A percentile compares a stretch with the other conserved stretches of the same genome.
These are phyloP conservation scores for Ceratonia siliqua DNA, from an alignment of 306 rosid genomes.

Conservation along the genomic window DNA sequence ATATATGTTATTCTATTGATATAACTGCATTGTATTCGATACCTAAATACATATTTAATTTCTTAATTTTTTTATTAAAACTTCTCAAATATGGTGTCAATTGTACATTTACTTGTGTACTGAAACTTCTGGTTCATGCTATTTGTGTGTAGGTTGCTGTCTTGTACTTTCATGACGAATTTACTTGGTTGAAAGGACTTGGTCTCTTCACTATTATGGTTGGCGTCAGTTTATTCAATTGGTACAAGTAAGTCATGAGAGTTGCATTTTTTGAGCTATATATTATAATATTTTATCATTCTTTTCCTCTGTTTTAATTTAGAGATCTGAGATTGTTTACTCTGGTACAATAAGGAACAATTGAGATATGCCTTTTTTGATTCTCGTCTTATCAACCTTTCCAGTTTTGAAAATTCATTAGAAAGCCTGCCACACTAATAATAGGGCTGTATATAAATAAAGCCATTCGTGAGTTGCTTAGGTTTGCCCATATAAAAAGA, in stretches of 20 bases:
- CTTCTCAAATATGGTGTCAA: background rate
- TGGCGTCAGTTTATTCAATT: constrained; percentile 94
- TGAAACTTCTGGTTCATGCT: constrained; percentile 25
- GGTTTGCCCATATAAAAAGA: background rate
- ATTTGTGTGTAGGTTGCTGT: constrained; percentile 78
- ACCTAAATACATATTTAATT: background rate
- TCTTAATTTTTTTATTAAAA: background rate
- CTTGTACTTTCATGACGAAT: constrained; percentile 81
- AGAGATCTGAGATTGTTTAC: constrained; percentile 8
- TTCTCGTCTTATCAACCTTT: background rate
- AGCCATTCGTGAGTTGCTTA: background rate
- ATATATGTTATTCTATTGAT: background rate
- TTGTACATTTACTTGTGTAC: constrained; percentile 27
- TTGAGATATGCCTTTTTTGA: background rate
- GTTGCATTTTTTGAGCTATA: constrained; percentile 14
- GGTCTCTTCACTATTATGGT: constrained; percentile 78
- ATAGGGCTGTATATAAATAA: background rate
- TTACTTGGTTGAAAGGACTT: constrained; percentile 85
- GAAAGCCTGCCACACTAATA: background rate
- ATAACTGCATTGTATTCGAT: constrained; percentile 7
- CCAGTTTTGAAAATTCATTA: background rate
- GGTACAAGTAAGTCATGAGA: constrained; percentile 86
- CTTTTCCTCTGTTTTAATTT: background rate
- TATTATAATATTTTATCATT: background rate
- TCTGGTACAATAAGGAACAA: background rate